phyloP scores from a whole-genome alignment of 768 basidiomycete genomes.

The Serendipita vermifera region DNA sequence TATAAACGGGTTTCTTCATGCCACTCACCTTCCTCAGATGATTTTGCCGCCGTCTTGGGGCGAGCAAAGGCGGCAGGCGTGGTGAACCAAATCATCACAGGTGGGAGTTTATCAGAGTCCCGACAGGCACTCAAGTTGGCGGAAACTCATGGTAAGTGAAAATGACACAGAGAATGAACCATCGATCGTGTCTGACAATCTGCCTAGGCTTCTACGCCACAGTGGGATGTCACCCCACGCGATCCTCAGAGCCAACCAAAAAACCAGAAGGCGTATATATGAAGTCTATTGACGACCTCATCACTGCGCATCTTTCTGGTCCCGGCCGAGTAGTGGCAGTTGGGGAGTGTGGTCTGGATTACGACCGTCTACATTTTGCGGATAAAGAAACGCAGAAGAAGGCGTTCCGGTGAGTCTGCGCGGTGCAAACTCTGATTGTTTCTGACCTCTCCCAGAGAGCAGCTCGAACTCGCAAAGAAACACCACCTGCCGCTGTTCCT shows the following conservation, averaged over 20 bases:
- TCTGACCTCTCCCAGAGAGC: slow-evolving; percentile 36
- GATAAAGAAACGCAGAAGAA: slow-evolving; percentile 43
- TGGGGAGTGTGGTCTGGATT: slow-evolving; percentile 75
- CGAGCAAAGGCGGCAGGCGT: slow-evolving; percentile 50
- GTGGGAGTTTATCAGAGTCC: slow-evolving; percentile 55
- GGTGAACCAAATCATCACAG: slow-evolving; percentile 61
- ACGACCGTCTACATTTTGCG: slow-evolving; percentile 61
- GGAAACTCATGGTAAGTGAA: slow-evolving; percentile 33
- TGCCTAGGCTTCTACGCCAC: slow-evolving; percentile 52
- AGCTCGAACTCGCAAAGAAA: slow-evolving; percentile 55
- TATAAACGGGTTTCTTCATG: neutral
- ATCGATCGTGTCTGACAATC: slow-evolving; percentile 2
- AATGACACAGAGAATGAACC: neutral
- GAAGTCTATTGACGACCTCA: slow-evolving; percentile 40
- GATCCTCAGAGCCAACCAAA: slow-evolving; percentile 51
- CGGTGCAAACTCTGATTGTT: no score
- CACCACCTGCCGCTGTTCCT: slow-evolving; percentile 66
- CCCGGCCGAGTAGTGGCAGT: slow-evolving; percentile 53
- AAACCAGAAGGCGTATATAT: slow-evolving; percentile 50
- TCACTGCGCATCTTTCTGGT: slow-evolving; percentile 36
- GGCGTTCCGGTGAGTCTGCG: slow-evolving; percentile 37
- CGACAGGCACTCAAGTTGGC: slow-evolving; percentile 48
- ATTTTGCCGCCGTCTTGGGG: slow-evolving; percentile 43
- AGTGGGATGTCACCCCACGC: slow-evolving; percentile 70
- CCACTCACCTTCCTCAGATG: slow-evolving; percentile 31